Conservation (phyloP, 495 filamentous ascomycete species). For the Opeltia flavorubescens region DNA sequence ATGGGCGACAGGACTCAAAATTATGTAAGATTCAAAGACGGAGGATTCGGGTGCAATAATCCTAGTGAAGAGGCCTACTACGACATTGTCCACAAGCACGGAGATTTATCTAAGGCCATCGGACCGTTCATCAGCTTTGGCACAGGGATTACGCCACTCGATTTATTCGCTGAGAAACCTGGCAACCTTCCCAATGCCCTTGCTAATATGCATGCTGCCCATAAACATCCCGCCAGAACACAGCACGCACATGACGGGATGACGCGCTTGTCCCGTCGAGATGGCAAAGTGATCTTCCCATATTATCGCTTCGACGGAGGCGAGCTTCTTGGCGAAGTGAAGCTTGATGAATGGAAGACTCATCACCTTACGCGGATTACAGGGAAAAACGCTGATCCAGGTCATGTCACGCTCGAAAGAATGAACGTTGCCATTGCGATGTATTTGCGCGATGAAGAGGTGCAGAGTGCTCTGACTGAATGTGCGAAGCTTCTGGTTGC, state of each 20-base stretch:
- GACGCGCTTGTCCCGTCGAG: background rate
- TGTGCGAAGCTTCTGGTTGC: slow-evolving; percentile 2
- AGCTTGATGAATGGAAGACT: slow-evolving; percentile 4
- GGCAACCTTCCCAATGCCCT: background rate
- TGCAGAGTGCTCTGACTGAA: slow-evolving; percentile 1
- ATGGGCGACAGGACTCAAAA: background rate
- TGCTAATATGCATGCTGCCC: background rate
- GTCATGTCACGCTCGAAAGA: background rate
- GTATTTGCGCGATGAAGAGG: background rate
- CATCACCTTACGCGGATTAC: background rate
- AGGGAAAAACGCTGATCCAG: background rate
- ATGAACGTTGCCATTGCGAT: background rate
- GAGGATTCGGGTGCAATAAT: slow-evolving; percentile 18
- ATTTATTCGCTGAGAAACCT: background rate
- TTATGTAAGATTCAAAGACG: slow-evolving; percentile 12
- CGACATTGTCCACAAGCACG: slow-evolving; percentile 8
- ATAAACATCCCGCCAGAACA: background rate
- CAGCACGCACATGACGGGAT: background rate
- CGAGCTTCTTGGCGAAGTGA: background rate
- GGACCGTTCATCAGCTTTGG: slow-evolving; percentile 8
- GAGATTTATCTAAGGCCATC: slow-evolving; percentile 1
- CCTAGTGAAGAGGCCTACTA: slow-evolving; percentile 11
- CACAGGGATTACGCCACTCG: background rate
- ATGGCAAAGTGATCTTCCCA: slow-evolving; percentile 1
- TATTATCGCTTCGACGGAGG: slow-evolving; percentile 6